Evolutionary conservation across 441 rosid species (phyloP).

Genomic region (Bruguiera hainesii): DNA sequence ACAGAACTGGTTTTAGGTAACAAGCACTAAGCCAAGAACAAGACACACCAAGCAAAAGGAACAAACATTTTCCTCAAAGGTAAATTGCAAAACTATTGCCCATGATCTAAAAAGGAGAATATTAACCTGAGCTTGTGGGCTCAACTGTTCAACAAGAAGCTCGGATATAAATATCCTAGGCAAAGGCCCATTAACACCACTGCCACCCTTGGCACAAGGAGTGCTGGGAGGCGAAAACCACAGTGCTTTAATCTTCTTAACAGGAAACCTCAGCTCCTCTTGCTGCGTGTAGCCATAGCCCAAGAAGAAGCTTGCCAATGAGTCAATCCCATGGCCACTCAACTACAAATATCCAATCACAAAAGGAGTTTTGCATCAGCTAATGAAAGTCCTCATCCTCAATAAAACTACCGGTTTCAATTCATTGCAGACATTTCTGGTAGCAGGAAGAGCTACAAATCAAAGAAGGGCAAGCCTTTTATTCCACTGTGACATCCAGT

Average conservation of each 20-base stretch:
- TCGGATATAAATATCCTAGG: conserved; percentile 90
- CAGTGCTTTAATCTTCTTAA: conserved; percentile 80
- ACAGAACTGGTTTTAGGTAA: neutral
- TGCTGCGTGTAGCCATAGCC: conserved; percentile 71
- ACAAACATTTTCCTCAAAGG: neutral
- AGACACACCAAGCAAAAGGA: neutral
- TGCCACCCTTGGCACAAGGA: conserved; percentile 38
- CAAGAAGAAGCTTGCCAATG: conserved; percentile 72
- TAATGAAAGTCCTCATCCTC: neutral
- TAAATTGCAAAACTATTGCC: neutral
- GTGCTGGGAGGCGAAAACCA: conserved; percentile 87
- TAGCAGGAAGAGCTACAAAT: too few relatives aligned
- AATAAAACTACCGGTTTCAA: too few relatives aligned
- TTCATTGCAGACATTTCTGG: too few relatives aligned
- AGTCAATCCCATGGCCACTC: conserved; percentile 73
- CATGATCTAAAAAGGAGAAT: neutral
- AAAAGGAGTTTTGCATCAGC: conserved; percentile 11
- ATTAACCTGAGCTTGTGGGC: conserved; percentile 67
- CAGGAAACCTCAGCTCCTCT: conserved; percentile 88
- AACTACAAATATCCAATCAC: conserved; percentile 34
- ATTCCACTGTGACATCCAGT: too few relatives aligned
- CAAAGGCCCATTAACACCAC: conserved; percentile 66
- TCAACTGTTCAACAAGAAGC: conserved; percentile 79
- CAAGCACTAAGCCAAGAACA: neutral
- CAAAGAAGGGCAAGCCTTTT: too few relatives aligned